Base-by-base conservation (phyloP, 2,329 filamentous ascomycete genomes). In the Xylaria sp. region DNA sequence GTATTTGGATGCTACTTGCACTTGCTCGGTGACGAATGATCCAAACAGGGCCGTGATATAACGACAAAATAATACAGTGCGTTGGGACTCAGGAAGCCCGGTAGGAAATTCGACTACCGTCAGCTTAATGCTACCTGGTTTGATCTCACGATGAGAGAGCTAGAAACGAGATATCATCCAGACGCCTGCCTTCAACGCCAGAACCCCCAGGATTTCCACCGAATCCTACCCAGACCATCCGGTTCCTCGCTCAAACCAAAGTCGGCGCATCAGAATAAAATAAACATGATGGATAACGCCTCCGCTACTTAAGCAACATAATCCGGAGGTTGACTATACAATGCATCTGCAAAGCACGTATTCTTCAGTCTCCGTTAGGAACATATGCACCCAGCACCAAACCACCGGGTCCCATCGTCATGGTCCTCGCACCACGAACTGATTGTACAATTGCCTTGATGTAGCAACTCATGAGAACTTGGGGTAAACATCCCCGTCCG, bases 101-200 rank as follows among this genome's bases (percentile, higher is more conserved):
- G 35, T 55, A 62, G 54, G 27, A 33, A 54, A 37, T 29, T 58
- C 44, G 35, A 53, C 46, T 62, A 55, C 54, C 41, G 19, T 46
- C 31, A 40, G 52, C 56, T 54, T 23, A 35, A 41, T 49, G 38
- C 38, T 41, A 55, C 31, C 44, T 49, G n/a, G 17, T 27, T 27
- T 31, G 31, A 37, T 40, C 48, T 51, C 41, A 38, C 17, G 25
- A 54, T 44, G 25, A 31, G 13, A 43, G 38, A 54, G 53, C 44
- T 35, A 27, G 19, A 53, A 23, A 43, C 43, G 25, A 43, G 51
- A 51, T 13, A 25, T 40, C 40, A 51, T 25, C 35, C 13, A 49
- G 54, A 62, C 51, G 54, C 59, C 55, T 47, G 54, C 58, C 62
- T 29, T 52, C 9, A 64, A 64, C 62, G 62, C 62, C 62, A 41